These are phyloP conservation scores for Fraxinus latifolia DNA, from an alignment of 305 asterid species.

Conservation along the genomic window DNA sequence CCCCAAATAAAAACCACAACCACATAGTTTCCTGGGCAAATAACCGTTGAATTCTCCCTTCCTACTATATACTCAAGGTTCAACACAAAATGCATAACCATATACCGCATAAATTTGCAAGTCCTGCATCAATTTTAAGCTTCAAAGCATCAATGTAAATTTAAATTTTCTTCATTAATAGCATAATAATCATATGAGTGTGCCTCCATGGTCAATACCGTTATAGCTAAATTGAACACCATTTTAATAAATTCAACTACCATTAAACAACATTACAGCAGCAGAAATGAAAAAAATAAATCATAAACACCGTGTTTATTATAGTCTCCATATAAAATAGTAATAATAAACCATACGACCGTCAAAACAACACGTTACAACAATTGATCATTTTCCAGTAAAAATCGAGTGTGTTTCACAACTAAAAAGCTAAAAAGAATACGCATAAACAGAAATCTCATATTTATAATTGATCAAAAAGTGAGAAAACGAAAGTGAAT, in stretches of 20 bases:
- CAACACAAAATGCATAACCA: background rate
- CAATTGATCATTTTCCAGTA: background rate
- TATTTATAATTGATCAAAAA: constrained; percentile 10
- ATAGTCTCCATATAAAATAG: background rate
- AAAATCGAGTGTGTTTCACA: background rate
- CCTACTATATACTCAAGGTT: background rate
- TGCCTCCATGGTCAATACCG: background rate
- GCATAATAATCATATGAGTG: background rate
- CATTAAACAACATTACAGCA: background rate
- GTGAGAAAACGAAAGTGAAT: constrained; percentile 4
- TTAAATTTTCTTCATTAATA: background rate
- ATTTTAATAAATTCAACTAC: background rate
- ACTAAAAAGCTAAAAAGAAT: background rate
- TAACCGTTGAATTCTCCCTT: background rate
- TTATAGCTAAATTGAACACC: background rate
- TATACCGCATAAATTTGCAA: background rate
- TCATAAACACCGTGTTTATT: background rate
- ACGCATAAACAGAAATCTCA: background rate
- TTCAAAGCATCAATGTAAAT: background rate
- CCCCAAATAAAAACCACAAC: background rate
- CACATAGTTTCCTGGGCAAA: background rate
- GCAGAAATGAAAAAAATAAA: background rate
- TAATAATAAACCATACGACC: background rate
- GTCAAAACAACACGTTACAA: background rate
- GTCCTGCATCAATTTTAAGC: background rate